Percentiles rank a stretch among this genome's conserved stretches.
phyloP scores from a whole-genome alignment of 306 rosid genomes.

The Sicyos baderoa region DNA sequence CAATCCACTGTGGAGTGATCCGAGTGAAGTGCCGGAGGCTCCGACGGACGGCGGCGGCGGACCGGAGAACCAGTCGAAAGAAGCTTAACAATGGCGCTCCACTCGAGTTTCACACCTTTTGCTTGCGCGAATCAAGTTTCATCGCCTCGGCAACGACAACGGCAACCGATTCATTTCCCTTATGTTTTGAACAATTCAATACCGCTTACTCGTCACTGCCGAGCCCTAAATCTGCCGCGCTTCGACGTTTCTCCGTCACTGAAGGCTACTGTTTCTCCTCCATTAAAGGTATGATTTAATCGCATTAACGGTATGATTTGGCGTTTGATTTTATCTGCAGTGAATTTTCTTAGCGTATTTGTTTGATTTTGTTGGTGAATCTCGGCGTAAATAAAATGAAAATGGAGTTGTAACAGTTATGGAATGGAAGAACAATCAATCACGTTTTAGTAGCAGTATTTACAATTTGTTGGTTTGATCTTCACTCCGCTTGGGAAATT shows the following conservation, averaged over 20 bases:
- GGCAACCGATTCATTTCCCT: neutral
- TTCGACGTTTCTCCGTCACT: neutral
- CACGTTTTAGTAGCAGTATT: too few relatives aligned
- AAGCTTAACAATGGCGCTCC: slow-evolving; percentile 13
- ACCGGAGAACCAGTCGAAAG: neutral
- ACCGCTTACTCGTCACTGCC: neutral
- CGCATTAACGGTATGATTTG: neutral
- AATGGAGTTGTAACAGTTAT: neutral
- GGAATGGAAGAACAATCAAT: neutral
- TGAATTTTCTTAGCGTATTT: neutral
- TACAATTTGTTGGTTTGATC: neutral
- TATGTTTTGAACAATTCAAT: neutral
- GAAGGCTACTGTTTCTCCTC: neutral
- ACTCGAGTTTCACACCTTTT: slow-evolving; percentile 3
- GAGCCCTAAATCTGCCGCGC: slow-evolving; percentile 1
- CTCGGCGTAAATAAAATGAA: neutral
- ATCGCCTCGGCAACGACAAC: slow-evolving; percentile 11
- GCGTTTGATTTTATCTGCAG: neutral
- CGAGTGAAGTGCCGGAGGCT: neutral
- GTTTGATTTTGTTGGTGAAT: neutral
- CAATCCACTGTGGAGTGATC: neutral
- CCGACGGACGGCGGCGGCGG: neutral
- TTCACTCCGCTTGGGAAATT: neutral
- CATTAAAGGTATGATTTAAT: slow-evolving; percentile 4
- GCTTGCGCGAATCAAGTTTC: slow-evolving; percentile 3